phyloP scores from a whole-genome alignment of 805 yeast species.

The Wickerhamomyces chambardii region DNA sequence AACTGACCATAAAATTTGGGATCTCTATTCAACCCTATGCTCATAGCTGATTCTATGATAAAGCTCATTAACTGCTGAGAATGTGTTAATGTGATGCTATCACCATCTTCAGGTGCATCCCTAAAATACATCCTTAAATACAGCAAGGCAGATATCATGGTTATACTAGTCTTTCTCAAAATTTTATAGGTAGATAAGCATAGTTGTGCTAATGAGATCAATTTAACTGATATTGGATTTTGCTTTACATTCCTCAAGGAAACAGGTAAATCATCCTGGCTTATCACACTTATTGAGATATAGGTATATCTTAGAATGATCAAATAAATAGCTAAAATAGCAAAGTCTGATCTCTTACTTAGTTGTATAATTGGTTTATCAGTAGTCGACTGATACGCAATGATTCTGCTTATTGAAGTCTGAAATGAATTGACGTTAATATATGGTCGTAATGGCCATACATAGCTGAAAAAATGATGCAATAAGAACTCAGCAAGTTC shows the following conservation, averaged over 20 bases:
- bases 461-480: too few relatives aligned
- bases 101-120: slow-evolving; percentile 32
- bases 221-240: background rate
- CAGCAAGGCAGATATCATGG: slow-evolving; percentile 25
- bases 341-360: slow-evolving; percentile 1
- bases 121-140: slow-evolving; percentile 25
- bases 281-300: background rate
- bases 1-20: slow-evolving; percentile 10
- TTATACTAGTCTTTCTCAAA: slow-evolving; percentile 21
- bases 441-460: too few relatives aligned
- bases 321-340: background rate
- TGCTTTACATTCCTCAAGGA: background rate
- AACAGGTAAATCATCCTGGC: background rate
- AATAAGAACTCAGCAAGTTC: too few relatives aligned
- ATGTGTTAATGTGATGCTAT: slow-evolving; percentile 31
- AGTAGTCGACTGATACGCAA: background rate
- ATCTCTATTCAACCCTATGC: slow-evolving; percentile 2
- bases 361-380: background rate
- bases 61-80: slow-evolving; percentile 23
- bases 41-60: background rate
- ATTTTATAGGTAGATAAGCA: slow-evolving; percentile 1
- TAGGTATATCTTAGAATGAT: slow-evolving; percentile 1
- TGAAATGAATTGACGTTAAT: too few relatives aligned
- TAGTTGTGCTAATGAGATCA: background rate
- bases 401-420: too few relatives aligned